Evolutionary conservation across 164 flowering plant species (phyloP).

Genomic region (Liquidambar formosana): DNA sequence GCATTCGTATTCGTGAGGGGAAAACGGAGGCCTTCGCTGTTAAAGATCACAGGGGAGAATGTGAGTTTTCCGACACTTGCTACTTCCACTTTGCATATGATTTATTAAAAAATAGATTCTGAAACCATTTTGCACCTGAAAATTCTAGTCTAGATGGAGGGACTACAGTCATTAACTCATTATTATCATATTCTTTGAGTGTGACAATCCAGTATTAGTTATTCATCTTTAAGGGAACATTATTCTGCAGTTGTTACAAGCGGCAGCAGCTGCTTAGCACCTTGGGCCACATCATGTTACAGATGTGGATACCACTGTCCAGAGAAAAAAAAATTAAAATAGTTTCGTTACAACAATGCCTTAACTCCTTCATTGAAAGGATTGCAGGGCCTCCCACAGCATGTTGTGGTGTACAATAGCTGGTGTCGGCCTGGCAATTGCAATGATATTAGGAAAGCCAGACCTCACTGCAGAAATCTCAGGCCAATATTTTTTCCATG

Average conservation of each 20-base stretch:
- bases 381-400: not conserved
- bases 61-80: slow-evolving; percentile 38
- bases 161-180: not conserved
- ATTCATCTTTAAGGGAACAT: too few relatives aligned
- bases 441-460: not conserved
- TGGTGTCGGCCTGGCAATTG: not conserved
- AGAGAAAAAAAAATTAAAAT: not conserved
- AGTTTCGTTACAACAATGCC: not conserved
- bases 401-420: not conserved
- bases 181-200: not conserved
- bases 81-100: not conserved
- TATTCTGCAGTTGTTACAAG: not conserved
- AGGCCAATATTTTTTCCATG: not conserved
- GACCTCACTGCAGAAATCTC: not conserved
- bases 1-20: slow-evolving; percentile 61
- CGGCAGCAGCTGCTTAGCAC: not conserved
- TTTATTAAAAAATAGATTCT: not conserved
- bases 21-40: slow-evolving; percentile 72
- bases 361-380: not conserved
- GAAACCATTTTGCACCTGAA: not conserved
- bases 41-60: slow-evolving; percentile 77
- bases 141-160: not conserved
- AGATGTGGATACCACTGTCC: not conserved
- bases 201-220: not conserved
- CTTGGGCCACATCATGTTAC: not conserved